phyloP scores from a whole-genome alignment of 1,284 basidiomycete species.

The Melampsora larici-populina region DNA sequence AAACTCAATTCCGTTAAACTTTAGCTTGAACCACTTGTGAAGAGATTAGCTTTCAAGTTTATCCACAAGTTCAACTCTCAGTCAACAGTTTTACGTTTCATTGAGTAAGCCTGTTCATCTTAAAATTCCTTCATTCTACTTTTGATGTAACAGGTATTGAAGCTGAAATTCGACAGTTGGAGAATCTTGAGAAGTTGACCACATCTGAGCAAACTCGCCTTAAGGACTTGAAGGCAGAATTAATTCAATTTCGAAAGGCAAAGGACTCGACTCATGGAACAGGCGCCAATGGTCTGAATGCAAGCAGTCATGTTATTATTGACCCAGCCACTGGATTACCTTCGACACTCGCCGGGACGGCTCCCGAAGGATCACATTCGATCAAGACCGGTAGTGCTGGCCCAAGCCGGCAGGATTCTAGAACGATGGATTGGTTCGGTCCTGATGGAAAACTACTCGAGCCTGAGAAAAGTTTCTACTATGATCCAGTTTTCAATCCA shows the following conservation, averaged over 20 bases:
- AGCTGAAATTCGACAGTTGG: slow-evolving; percentile 42
- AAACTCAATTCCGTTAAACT: not conserved
- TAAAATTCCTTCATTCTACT: not conserved
- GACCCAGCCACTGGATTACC: slow-evolving; percentile 37
- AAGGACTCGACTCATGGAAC: slow-evolving; percentile 9
- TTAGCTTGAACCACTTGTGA: not conserved
- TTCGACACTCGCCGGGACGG: not conserved
- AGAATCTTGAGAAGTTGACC: slow-evolving; percentile 20
- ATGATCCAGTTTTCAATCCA: slow-evolving; percentile 52
- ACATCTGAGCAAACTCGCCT: slow-evolving; percentile 29
- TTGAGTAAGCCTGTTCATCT: not conserved
- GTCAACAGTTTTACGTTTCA: not conserved
- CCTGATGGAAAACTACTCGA: slow-evolving; percentile 44
- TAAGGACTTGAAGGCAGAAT: slow-evolving; percentile 16
- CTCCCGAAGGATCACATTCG: not conserved
- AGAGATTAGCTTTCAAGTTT: not conserved
- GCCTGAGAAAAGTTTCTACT: slow-evolving; percentile 52
- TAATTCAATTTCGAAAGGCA: slow-evolving; percentile 19
- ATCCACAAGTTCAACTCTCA: not conserved
- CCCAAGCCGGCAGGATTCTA: not conserved
- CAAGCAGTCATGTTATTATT: slow-evolving; percentile 24
- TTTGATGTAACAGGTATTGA: slow-evolving; percentile 21
- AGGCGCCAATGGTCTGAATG: not conserved
- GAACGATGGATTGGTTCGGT: slow-evolving; percentile 41
- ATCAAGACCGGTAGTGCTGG: not conserved